Evolutionary conservation across 2,329 filamentous ascomycete species (phyloP).

Genomic region (Sarocladium brachiariae): DNA sequence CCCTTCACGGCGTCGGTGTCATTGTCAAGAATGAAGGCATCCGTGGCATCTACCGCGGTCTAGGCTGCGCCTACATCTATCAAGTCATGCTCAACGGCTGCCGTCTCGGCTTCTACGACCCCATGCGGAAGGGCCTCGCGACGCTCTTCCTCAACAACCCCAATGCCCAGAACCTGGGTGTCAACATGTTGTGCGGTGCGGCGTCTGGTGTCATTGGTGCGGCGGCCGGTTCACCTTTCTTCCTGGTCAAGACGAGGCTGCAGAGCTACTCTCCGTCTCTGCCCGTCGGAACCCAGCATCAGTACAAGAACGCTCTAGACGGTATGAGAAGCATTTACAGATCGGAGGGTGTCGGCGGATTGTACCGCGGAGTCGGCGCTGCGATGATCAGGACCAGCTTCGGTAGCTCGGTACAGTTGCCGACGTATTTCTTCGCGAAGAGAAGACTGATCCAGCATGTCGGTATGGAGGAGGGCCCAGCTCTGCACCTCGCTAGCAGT

Average conservation of each 20-base stretch:
- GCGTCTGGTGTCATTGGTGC: slow-evolving; percentile 85
- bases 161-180: slow-evolving; percentile 71
- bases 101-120: slow-evolving; percentile 95
- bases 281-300: slow-evolving; percentile 94
- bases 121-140: slow-evolving; percentile 69
- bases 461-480: slow-evolving; percentile 84
- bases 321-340: slow-evolving; percentile 74
- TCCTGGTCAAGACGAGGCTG: slow-evolving; percentile 92
- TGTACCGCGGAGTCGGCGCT: slow-evolving; percentile 86
- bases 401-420: slow-evolving; percentile 90
- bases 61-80: slow-evolving; percentile 91
- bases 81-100: slow-evolving; percentile 95
- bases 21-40: slow-evolving; percentile 88
- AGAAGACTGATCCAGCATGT: slow-evolving; percentile 72
- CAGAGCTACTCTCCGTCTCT: slow-evolving; percentile 91
- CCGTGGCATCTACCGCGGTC: slow-evolving; percentile 76
- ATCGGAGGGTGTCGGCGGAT: slow-evolving; percentile 67
- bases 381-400: slow-evolving; percentile 96
- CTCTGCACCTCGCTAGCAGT: slow-evolving; percentile 82
- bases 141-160: slow-evolving; percentile 63
- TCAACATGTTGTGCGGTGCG: slow-evolving; percentile 93
- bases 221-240: slow-evolving; percentile 90
- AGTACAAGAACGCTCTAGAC: slow-evolving; percentile 79
- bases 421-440: slow-evolving; percentile 98
- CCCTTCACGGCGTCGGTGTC: slow-evolving; percentile 82